A percentile compares a stretch with the other conserved stretches of the same genome.
Conservation (phyloP, 2,329 filamentous ascomycete genomes). For the Plenodomus tracheiphilus region DNA sequence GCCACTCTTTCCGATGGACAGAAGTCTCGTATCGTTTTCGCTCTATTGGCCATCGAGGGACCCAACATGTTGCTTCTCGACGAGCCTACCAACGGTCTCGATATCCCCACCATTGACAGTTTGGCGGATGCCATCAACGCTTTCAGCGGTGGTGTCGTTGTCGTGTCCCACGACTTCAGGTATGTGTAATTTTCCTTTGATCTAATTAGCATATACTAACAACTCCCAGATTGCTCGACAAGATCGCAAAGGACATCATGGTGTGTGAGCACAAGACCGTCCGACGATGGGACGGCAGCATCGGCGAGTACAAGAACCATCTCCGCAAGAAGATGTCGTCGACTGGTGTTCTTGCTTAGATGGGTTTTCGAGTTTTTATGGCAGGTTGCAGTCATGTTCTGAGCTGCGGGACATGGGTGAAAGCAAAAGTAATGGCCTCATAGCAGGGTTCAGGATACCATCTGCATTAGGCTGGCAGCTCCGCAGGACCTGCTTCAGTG, state of each 20-base stretch:
- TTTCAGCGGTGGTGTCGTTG: conserved; percentile 93
- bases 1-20: conserved; percentile 97
- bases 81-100: conserved; percentile 98
- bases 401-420: conserved; percentile 28
- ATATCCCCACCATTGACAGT: conserved; percentile 98
- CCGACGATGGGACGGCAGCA: conserved; percentile 82
- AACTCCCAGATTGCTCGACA: conserved; percentile 81
- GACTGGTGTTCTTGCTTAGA: conserved; percentile 74
- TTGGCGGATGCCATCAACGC: conserved; percentile 97
- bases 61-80: conserved; percentile 98
- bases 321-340: conserved; percentile 98
- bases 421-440: conserved; percentile 35
- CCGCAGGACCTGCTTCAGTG: conserved; percentile 40
- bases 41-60: conserved; percentile 87
- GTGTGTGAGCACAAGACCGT: conserved; percentile 99
- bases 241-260: conserved; percentile 99
- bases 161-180: conserved; percentile 99
- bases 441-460: conserved; percentile 34
- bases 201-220: conserved; percentile 38
- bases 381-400: conserved; percentile 31
- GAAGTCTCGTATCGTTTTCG: conserved; percentile 97
- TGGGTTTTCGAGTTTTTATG: conserved; percentile 13
- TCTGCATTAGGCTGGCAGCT: conserved; percentile 40
- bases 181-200: conserved; percentile 52
- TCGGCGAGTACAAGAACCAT: conserved; percentile 97